Conservation (phyloP, 2,329 filamentous ascomycete genomes). For the Fusarium buxicola region DNA sequence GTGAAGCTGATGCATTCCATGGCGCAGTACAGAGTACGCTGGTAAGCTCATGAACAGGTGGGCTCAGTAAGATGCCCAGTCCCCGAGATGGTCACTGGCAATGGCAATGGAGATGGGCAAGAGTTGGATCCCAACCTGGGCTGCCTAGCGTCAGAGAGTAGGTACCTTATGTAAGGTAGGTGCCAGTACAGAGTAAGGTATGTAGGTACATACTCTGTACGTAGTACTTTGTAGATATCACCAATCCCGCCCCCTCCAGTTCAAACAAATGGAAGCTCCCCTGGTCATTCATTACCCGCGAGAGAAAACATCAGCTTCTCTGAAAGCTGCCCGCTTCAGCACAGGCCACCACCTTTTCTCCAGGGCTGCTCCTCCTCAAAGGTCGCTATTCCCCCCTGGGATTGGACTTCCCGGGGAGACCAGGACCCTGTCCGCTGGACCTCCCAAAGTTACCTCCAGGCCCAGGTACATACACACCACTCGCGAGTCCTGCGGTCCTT, state of each 20-base stretch:
- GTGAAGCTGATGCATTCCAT: slow-evolving; percentile 13
- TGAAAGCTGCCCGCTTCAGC: slow-evolving; percentile 28
- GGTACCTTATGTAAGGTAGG: no score
- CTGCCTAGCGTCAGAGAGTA: no score
- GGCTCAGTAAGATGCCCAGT: background rate
- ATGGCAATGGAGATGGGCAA: background rate
- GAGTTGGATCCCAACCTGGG: background rate
- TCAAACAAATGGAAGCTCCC: slow-evolving; percentile 17
- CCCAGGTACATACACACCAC: slow-evolving; percentile 40
- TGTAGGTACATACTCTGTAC: no score
- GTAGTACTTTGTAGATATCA: slow-evolving; percentile 2
- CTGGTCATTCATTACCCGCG: background rate
- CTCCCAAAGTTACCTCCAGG: slow-evolving; percentile 3
- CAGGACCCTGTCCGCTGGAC: slow-evolving; percentile 17
- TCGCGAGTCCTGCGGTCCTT: slow-evolving; percentile 38
- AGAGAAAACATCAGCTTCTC: slow-evolving; percentile 24
- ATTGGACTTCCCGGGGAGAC: slow-evolving; percentile 36
- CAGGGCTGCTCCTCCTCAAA: slow-evolving; percentile 26
- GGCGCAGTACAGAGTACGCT: background rate
- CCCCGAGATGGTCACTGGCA: background rate
- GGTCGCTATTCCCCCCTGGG: slow-evolving; percentile 26
- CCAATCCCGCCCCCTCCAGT: slow-evolving; percentile 9
- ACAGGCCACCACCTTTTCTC: slow-evolving; percentile 35
- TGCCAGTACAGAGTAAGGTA: no score
- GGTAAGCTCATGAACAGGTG: background rate